phyloP scores from a whole-genome alignment of 2,329 filamentous ascomycete species.

The Paecilomyces sp. region DNA sequence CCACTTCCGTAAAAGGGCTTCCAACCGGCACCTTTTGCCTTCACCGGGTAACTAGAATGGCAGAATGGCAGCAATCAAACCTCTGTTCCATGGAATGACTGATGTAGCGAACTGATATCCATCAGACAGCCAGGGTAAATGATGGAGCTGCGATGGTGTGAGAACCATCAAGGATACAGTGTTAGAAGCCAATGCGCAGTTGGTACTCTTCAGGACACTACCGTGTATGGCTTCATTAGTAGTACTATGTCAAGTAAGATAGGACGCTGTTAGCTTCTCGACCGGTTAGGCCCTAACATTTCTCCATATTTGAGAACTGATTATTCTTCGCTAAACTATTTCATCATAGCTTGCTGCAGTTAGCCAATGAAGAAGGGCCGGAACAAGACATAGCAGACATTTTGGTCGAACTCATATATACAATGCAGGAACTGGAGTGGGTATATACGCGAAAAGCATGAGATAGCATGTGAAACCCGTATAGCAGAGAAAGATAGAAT shows the following conservation, averaged over 20 bases:
- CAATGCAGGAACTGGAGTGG: neutral
- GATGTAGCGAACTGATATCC: neutral
- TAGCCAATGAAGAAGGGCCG: neutral
- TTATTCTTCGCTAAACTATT: neutral
- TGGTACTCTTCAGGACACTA: neutral
- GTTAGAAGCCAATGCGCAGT: neutral
- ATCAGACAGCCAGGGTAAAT: neutral
- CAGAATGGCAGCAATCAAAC: neutral
- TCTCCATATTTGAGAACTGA: neutral
- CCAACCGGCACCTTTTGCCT: neutral
- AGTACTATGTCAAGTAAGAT: neutral
- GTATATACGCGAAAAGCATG: neutral
- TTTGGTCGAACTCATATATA: neutral
- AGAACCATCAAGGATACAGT: neutral
- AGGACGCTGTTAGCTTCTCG: neutral
- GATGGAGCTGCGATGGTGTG: neutral
- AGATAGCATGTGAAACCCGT: neutral
- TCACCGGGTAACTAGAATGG: neutral
- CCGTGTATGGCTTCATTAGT: neutral
- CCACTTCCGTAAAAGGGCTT: neutral
- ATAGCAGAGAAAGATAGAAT: neutral
- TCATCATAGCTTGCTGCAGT: neutral
- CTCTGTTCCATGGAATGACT: neutral
- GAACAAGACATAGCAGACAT: neutral
- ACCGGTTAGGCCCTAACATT: neutral